Percentiles rank a stretch among this genome's conserved stretches.
These are phyloP conservation scores for Stereum hirsutum DNA, from an alignment of 1,284 basidiomycete genomes.

Conservation along the genomic window DNA sequence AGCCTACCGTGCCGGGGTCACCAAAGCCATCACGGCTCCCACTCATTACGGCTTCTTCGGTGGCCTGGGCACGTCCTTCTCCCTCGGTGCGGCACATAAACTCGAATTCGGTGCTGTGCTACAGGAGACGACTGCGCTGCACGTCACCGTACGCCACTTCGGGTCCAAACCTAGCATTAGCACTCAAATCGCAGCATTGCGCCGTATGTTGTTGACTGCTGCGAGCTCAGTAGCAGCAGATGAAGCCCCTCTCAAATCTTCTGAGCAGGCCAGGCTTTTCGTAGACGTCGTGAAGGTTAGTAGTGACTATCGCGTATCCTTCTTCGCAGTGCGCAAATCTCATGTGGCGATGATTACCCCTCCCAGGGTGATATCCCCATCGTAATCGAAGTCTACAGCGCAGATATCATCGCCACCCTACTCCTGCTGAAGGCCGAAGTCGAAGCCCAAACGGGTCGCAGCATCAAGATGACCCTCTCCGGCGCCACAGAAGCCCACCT, in stretches of 20 bases:
- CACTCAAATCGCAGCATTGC: slow-evolving; percentile 55
- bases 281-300: slow-evolving; percentile 37
- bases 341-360: neutral
- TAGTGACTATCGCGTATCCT: neutral
- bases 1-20: slow-evolving; percentile 28
- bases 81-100: slow-evolving; percentile 32
- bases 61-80: slow-evolving; percentile 42
- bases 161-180: slow-evolving; percentile 38
- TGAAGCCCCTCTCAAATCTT: slow-evolving; percentile 2
- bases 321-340: too few relatives aligned
- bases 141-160: slow-evolving; percentile 32
- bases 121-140: slow-evolving; percentile 40
- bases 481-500: slow-evolving; percentile 35
- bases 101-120: slow-evolving; percentile 40
- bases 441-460: slow-evolving; percentile 11
- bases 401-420: slow-evolving; percentile 38
- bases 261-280: slow-evolving; percentile 38
- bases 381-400: slow-evolving; percentile 38
- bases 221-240: neutral
- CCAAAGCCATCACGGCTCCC: slow-evolving; percentile 31
- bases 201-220: slow-evolving; percentile 38
- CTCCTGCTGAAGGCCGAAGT: slow-evolving; percentile 33
- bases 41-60: slow-evolving; percentile 33
- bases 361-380: slow-evolving; percentile 40
- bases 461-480: slow-evolving; percentile 16